Evolutionary conservation across 805 yeast genomes (phyloP), one percentile per base, ranked within the genome.

Genomic region (Candida tibetensis): DNA sequence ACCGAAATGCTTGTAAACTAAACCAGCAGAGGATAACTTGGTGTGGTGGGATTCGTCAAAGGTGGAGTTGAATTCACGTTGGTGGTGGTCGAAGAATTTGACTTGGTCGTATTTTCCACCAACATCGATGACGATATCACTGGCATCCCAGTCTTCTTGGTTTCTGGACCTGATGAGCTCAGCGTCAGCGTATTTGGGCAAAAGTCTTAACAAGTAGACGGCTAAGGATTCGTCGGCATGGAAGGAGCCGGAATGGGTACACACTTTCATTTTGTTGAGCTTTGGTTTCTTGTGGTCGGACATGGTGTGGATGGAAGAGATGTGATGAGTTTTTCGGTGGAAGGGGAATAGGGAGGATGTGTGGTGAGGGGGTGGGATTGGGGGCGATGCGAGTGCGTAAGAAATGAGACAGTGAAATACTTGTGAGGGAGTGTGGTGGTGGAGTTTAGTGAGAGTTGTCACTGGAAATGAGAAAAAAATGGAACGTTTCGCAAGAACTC

Each of bases 171-270:
- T 81, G 15, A 86, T 77, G 15, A 93, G 71, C 37, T 70, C 72
- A 15, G 95, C 81, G 42, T 79, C 70, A 32, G 74, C 56, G 61
- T 63, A 93, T 58, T 74, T 71, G 6, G 95, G 93, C 32, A 91
- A 65, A 14, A 79, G 66, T 48, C 76, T 78, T 40, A 93, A 68
- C 83, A 93, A 80, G 60, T 74, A 90, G 2, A 91, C 96, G 2
- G 98, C 99, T 36, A 93, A 73, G 8, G 95, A 81, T 62, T 93
- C 99, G 61, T 93, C 99, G 8, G 98, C 98, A 58, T 93, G 99
- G 72, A 93, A 93, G 0, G 89, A 76, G 5, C 99, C 99, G 34
- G 90, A 83, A 53, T 85, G 95, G 9, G 96, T 90, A 56, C 96
- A 91, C 40, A 90, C 85, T 55, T 69, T 59, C 39, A 40, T 38